Evolutionary conservation across 2,329 filamentous ascomycete species (phyloP), one percentile per base, ranked within the genome.

Genomic region (Exutisphaerella laricina): DNA sequence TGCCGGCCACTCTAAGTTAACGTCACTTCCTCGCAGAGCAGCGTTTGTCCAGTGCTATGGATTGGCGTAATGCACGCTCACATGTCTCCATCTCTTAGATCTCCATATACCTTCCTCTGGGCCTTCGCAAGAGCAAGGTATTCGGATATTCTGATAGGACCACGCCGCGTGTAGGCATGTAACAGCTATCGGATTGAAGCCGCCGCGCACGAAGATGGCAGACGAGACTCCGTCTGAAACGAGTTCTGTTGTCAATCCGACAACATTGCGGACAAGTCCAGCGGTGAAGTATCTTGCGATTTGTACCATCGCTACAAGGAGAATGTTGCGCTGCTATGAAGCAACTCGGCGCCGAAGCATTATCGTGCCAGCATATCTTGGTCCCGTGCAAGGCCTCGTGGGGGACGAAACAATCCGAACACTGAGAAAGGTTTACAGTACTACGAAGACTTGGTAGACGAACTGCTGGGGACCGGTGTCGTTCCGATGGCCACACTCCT

Each of bases 161-260:
- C 10, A 20, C 14, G 22, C 41, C 28, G 26, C 33, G 14, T 31
- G 14, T 26, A 7, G 1, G 14, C 14, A 4, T 12, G 5, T 41
- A 28, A n/a, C 60, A 92, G 87, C 62, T 94, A 92, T 71, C 87
- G 94, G 65, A 85, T 94, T 56, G 88, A 94, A 71, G 88, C 88
- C 45, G 80, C 80, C 35, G 72, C 75, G 28, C 71, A 83, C 35
- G 77, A 82, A 60, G 87, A 90, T 61, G 88, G 87, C 52, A 84
- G 87, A 51, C 84, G 78, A 16, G 81, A 85, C 41, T 87, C 84
- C 49, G 92, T 94, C 65, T 94, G 88, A 88, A 88, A 94, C 67
- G 82, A 78, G n/a, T 94, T 94, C 70, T 89, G 84, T 68, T 77
- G 77, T 50, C 82, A 79, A 41, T 80, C 84, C 5, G 85, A 85